Evolutionary conservation across 139 green algal species (phyloP).

Genomic region (Mychonastes homosphaera): DNA sequence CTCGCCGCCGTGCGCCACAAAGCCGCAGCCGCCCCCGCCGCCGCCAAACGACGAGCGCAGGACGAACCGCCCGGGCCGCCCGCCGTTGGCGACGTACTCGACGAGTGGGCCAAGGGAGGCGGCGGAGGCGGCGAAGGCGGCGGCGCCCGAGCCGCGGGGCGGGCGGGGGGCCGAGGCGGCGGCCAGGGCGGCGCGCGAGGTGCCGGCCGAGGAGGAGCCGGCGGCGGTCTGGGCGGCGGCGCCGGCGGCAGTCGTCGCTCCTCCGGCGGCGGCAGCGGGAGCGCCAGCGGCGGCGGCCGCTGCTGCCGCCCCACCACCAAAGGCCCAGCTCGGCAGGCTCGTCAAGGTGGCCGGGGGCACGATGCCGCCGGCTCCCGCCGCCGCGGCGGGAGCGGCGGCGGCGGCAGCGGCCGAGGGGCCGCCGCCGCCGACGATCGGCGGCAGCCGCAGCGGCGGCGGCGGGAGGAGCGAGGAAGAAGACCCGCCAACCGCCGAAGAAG

Average conservation of each 20-base stretch:
- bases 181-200: constrained; percentile 4
- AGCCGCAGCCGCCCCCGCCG: constrained; percentile 42
- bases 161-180: constrained; percentile 2
- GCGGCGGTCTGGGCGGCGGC: constrained; percentile 3
- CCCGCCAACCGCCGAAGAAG: no score
- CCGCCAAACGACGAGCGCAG: constrained; percentile 81
- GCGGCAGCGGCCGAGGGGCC: no score
- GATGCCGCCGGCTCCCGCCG: no score
- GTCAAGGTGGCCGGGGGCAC: no score
- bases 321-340: no score
- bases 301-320: no score
- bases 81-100: constrained; percentile 31
- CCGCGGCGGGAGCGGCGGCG: no score
- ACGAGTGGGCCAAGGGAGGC: constrained; percentile 7
- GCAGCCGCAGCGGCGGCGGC: no score
- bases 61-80: constrained; percentile 57
- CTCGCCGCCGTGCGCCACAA: constrained; percentile 74
- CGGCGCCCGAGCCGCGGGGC: constrained; percentile 16
- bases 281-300: no score
- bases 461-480: no score
- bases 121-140: constrained; percentile 8
- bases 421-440: no score
- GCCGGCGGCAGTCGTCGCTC: neutral
- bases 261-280: neutral
- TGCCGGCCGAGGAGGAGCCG: constrained; percentile 15